Evolutionary conservation across 441 rosid genomes (phyloP).

Genomic region (Populus hybrid): DNA sequence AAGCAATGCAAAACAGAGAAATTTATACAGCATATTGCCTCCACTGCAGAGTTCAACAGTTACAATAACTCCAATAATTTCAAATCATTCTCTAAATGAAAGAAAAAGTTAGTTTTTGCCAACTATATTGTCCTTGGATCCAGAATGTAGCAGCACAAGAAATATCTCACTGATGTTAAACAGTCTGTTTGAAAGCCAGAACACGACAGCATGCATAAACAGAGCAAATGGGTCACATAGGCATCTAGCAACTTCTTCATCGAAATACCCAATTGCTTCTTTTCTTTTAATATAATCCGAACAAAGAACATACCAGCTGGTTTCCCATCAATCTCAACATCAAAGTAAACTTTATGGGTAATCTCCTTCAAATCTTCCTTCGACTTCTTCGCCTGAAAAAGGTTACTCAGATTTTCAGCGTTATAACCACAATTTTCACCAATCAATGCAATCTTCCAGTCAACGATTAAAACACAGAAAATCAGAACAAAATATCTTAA

Average conservation of each 20-base stretch:
- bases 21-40: neutral
- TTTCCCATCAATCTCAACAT: slow-evolving; percentile 77
- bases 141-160: neutral
- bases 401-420: neutral
- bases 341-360: slow-evolving; percentile 85
- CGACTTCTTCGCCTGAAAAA: slow-evolving; percentile 36
- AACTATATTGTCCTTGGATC: neutral
- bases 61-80: neutral
- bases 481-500: neutral
- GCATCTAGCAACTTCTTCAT: neutral
- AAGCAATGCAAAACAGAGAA: neutral
- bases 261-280: neutral
- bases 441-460: no score
- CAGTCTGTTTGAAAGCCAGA: neutral
- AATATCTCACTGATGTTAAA: neutral
- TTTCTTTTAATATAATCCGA: neutral
- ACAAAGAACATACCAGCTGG: slow-evolving; percentile 49
- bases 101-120: neutral
- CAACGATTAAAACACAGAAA: neutral
- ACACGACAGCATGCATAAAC: neutral
- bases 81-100: neutral
- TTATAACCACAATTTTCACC: neutral
- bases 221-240: no score
- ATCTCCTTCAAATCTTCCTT: slow-evolving; percentile 51
- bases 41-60: neutral